These are phyloP conservation scores for Boletus eberwhitei DNA, from an alignment of 768 basidiomycete genomes.

Conservation along the genomic window DNA sequence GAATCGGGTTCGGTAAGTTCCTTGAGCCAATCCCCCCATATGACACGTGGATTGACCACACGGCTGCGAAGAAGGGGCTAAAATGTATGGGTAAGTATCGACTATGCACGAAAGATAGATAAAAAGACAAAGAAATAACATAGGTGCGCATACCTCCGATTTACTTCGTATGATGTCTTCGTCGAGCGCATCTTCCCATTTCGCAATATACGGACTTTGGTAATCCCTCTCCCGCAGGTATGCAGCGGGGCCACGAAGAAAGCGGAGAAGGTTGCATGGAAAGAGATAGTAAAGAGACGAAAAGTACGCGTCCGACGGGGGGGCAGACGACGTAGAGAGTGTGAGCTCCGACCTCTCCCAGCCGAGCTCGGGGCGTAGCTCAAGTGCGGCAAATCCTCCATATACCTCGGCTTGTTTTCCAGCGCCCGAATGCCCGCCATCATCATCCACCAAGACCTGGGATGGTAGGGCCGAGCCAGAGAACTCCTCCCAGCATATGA, in stretches of 20 bases:
- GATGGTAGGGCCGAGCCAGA: constrained; percentile 32
- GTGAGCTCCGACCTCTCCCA: constrained; percentile 69
- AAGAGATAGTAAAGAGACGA: constrained; percentile 85
- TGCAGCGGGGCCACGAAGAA: constrained; percentile 63
- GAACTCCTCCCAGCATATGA: constrained; percentile 72
- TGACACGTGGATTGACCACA: constrained; percentile 68
- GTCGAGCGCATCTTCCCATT: constrained; percentile 70
- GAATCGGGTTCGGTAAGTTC: constrained; percentile 64
- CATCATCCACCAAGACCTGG: constrained; percentile 37
- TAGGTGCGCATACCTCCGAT: constrained; percentile 54
- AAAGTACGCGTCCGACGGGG: constrained; percentile 66
- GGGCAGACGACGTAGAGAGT: constrained; percentile 52
- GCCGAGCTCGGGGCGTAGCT: constrained; percentile 51
- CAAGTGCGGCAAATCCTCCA: constrained; percentile 38
- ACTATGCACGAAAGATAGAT: not conserved
- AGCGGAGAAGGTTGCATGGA: constrained; percentile 82
- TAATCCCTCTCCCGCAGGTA: constrained; percentile 56
- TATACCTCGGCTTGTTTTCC: constrained; percentile 22
- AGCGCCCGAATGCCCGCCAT: not conserved
- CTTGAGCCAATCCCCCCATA: constrained; percentile 58
- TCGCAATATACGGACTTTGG: constrained; percentile 59
- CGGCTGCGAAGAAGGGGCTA: constrained; percentile 70
- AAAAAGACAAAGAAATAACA: not conserved
- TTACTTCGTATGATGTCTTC: constrained; percentile 66
- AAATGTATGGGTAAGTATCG: constrained; percentile 2